Base-by-base conservation (phyloP, 495 filamentous ascomycete genomes). In the Talaromyces nanjingensis region DNA sequence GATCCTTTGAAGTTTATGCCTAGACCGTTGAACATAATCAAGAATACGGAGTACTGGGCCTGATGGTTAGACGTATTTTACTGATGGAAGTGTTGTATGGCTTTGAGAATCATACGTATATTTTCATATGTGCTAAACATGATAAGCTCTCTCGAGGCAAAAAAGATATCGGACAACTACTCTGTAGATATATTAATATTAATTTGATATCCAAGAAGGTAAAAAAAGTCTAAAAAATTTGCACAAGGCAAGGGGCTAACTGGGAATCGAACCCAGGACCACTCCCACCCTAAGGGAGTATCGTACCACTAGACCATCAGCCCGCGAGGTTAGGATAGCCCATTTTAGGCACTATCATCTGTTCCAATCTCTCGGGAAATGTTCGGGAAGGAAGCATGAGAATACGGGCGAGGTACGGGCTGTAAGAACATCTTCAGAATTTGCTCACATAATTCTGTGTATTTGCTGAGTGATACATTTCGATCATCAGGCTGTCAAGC, bases 241-340 rank as follows among this genome's bases (percentile, higher is more conserved):
- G 37, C 37, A 4, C 37, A 42, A 5, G 4, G 14, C 37, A 20
- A 2, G 53, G 53, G 53, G 53, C 53, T 56, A 56, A 56, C 53
- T 56, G 53, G 53, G 53, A 56, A 56, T 56, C 53, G 53, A 56
- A 56, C 53, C 53, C 53, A 56, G 53, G 53, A 56, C 53, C 53
- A 56, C 53, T 56, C 53, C 53, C 53, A 56, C 53, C 53, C 53
- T 56, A 56, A 56, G 53, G 53, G 53, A 56, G 53, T 56, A 56
- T 56, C 53, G 53, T 56, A 56, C 53, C 53, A 56, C 53, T 56
- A 56, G 53, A 56, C 53, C 53, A 56, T 56, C 53, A 56, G 53
- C 53, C 53, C 53, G 6, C 11, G 27, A 14, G 53, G 20, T 29
- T 9, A 56, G 7, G 1, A 27, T 6, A 6, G 7, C 9, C 1